Evolutionary conservation across 768 basidiomycete species (phyloP).

Genomic region (Tephrocybe sp.): DNA sequence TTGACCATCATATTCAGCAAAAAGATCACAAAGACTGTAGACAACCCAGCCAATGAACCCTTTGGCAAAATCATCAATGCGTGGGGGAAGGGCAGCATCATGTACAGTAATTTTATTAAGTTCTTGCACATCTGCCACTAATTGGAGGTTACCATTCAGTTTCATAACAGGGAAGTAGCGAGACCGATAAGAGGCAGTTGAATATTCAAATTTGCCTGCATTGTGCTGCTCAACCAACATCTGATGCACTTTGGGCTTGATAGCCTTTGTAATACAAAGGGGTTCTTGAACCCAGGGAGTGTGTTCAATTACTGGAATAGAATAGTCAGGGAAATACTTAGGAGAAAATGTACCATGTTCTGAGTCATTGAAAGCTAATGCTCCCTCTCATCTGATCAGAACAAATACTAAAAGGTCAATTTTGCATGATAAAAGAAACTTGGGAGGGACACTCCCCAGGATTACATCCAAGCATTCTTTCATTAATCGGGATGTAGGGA

Average conservation of each 20-base stretch:
- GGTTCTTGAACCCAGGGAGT: conserved; percentile 29
- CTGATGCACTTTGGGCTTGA: conserved; percentile 18
- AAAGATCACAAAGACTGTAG: conserved; percentile 10
- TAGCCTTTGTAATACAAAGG: conserved; percentile 26
- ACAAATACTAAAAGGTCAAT: conserved; percentile 21
- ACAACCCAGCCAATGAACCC: conserved; percentile 2
- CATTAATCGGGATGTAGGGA: conserved; percentile 9
- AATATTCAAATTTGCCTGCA: conserved; percentile 22
- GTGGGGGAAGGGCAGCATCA: conserved; percentile 2
- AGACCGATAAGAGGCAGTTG: not conserved
- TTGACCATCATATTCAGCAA: conserved; percentile 12
- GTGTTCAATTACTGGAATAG: conserved; percentile 31
- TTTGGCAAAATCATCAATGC: conserved; percentile 12
- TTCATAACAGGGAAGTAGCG: not conserved
- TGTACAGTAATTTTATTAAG: not conserved
- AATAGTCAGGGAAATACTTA: conserved; percentile 31
- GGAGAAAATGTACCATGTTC: conserved; percentile 30
- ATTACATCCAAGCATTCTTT: conserved; percentile 15
- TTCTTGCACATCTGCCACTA: not conserved
- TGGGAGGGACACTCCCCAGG: conserved; percentile 3
- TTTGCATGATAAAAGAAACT: conserved; percentile 9
- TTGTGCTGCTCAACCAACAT: conserved; percentile 20
- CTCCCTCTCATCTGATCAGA: conserved; percentile 9
- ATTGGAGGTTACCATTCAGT: not conserved
- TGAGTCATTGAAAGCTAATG: conserved; percentile 18